Percentiles rank a stretch among this genome's conserved stretches.
Conservation (phyloP, 1,284 basidiomycete species). For the Ganoderma resinaceum region DNA sequence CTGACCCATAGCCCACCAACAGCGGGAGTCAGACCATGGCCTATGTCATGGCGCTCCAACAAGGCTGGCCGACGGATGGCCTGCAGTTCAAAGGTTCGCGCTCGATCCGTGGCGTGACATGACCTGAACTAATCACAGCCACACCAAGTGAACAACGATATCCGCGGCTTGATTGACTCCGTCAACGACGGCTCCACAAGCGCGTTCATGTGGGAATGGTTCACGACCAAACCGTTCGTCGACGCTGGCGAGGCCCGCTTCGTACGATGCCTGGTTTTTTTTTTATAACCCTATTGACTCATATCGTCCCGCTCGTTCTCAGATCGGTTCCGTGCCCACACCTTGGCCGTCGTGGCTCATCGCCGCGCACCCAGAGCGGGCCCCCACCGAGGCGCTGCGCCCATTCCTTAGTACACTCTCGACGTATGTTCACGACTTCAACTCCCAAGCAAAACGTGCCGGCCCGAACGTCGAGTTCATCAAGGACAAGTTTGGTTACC, state of each 20-base stretch:
- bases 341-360: constrained; percentile 98
- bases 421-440: constrained; percentile 71
- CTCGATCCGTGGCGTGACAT: background rate
- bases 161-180: constrained; percentile 87
- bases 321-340: constrained; percentile 90
- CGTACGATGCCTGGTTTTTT: constrained; percentile 48
- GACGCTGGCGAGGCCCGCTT: constrained; percentile 87
- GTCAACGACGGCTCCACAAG: constrained; percentile 88
- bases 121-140: background rate
- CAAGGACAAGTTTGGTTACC: constrained; percentile 80
- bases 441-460: constrained; percentile 67
- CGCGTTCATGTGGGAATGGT: constrained; percentile 97
- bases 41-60: constrained; percentile 89
- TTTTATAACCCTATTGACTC: background rate
- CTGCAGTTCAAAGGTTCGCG: constrained; percentile 74
- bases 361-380: constrained; percentile 79
- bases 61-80: constrained; percentile 79
- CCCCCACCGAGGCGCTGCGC: constrained; percentile 56
- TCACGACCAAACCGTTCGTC: constrained; percentile 94
- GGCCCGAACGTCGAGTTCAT: constrained; percentile 78
- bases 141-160: constrained; percentile 83
- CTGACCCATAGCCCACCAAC: background rate
- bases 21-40: constrained; percentile 96
- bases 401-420: constrained; percentile 73
- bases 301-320: background rate